These are phyloP conservation scores for Phaseolus coccineus DNA, from an alignment of 331 rosid species.

Conservation along the genomic window DNA sequence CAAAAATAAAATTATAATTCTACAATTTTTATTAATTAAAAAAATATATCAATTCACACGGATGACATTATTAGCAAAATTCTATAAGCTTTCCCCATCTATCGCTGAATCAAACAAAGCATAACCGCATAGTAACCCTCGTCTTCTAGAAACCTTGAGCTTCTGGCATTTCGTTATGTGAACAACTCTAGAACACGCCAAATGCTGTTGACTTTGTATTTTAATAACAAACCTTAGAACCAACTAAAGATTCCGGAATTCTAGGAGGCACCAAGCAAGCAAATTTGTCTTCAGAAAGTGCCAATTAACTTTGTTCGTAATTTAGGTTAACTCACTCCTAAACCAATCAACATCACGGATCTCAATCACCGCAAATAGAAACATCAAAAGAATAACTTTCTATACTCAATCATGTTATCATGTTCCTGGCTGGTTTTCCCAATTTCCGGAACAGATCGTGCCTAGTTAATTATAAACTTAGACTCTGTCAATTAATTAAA, in stretches of 20 bases:
- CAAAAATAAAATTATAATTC: too few relatives aligned
- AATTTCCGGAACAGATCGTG: not conserved
- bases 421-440: not conserved
- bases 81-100: too few relatives aligned
- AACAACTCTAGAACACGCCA: not conserved
- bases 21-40: too few relatives aligned
- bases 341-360: conserved; percentile 10
- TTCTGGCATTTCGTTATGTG: conserved; percentile 43
- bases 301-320: conserved; percentile 22
- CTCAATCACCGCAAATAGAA: not conserved
- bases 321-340: conserved; percentile 9
- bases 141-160: conserved; percentile 40
- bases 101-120: too few relatives aligned
- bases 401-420: not conserved
- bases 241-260: not conserved
- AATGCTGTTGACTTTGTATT: conserved; percentile 35
- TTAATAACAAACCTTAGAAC: not conserved
- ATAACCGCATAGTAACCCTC: not conserved
- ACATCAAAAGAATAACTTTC: not conserved
- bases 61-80: too few relatives aligned
- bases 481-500: not conserved
- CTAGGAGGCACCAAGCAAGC: not conserved
- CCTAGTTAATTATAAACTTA: not conserved
- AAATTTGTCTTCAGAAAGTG: not conserved
- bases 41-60: too few relatives aligned